Conservation (phyloP, 2,329 filamentous ascomycete species). For the Colletotrichum chlorophyti region DNA sequence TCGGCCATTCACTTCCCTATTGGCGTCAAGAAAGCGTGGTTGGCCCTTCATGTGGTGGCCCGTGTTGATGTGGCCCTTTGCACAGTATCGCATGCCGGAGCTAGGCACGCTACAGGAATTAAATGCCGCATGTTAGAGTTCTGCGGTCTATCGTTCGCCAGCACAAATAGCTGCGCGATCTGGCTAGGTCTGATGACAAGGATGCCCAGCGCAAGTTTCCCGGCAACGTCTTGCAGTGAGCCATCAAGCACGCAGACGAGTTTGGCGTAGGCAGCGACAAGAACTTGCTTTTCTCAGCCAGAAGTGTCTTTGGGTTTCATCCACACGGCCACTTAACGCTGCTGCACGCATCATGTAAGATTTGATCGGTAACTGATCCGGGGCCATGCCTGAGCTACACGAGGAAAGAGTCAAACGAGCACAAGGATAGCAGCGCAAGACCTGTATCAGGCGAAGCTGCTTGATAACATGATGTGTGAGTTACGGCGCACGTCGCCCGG, state of each 20-base stretch:
- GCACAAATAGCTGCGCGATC: neutral
- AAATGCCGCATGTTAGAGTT: neutral
- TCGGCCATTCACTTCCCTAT: conserved; percentile 53
- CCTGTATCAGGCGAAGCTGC: neutral
- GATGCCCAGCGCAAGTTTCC: conserved; percentile 36
- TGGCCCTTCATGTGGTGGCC: conserved; percentile 35
- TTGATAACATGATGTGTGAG: neutral
- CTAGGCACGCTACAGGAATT: neutral
- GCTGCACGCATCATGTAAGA: conserved; percentile 50
- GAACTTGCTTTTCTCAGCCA: conserved; percentile 51
- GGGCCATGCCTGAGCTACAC: conserved; percentile 56
- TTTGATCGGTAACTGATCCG: conserved; percentile 51
- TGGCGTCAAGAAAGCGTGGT: conserved; percentile 44
- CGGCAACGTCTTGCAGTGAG: conserved; percentile 55
- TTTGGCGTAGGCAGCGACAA: conserved; percentile 38
- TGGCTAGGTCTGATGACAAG: neutral
- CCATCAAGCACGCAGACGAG: conserved; percentile 45
- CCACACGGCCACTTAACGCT: conserved; percentile 51
- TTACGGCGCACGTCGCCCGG: neutral
- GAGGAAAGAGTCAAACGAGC: conserved; percentile 49
- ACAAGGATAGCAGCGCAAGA: conserved; percentile 26
- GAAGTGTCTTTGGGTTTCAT: conserved; percentile 55
- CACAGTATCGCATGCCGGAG: neutral
- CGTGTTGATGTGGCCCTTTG: neutral
- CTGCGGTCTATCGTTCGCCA: neutral